These are phyloP conservation scores for Starmerella asiatica DNA, from an alignment of 805 yeast species.

Conservation along the genomic window DNA sequence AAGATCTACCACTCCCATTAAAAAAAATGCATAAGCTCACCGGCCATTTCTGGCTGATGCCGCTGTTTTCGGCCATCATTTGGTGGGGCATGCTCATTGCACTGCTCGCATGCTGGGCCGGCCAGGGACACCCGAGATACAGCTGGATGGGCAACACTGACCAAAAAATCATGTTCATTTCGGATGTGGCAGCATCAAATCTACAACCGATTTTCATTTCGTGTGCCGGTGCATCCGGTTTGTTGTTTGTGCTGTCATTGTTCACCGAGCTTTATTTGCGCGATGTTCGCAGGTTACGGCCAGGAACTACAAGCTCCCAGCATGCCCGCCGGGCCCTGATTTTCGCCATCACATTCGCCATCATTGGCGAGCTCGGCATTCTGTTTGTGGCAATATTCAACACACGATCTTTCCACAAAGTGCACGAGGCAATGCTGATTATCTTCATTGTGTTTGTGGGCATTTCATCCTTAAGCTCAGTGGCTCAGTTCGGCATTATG, in stretches of 20 bases:
- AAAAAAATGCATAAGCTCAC: too few species aligned
- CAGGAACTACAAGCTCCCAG: slow-evolving; percentile 19
- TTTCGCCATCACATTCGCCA: slow-evolving; percentile 35
- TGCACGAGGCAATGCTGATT: slow-evolving; percentile 47
- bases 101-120: slow-evolving; percentile 63
- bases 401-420: slow-evolving; percentile 42
- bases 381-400: slow-evolving; percentile 62
- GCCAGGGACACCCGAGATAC: slow-evolving; percentile 65
- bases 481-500: slow-evolving; percentile 35
- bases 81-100: slow-evolving; percentile 94
- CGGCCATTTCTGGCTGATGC: slow-evolving; percentile 38
- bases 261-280: slow-evolving; percentile 52
- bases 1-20: too few species aligned
- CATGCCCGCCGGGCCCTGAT: slow-evolving; percentile 27
- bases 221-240: slow-evolving; percentile 65
- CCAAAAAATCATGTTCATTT: slow-evolving; percentile 47
- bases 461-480: slow-evolving; percentile 35
- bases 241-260: slow-evolving; percentile 53
- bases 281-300: slow-evolving; percentile 41
- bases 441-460: slow-evolving; percentile 62
- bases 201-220: slow-evolving; percentile 74
- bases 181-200: slow-evolving; percentile 69
- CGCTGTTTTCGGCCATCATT: slow-evolving; percentile 49
- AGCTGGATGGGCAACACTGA: slow-evolving; percentile 36
- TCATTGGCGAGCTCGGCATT: slow-evolving; percentile 57